Base-by-base conservation (phyloP, 225 moss, liverwort and hornwort genomes). In the Asterella californica region DNA sequence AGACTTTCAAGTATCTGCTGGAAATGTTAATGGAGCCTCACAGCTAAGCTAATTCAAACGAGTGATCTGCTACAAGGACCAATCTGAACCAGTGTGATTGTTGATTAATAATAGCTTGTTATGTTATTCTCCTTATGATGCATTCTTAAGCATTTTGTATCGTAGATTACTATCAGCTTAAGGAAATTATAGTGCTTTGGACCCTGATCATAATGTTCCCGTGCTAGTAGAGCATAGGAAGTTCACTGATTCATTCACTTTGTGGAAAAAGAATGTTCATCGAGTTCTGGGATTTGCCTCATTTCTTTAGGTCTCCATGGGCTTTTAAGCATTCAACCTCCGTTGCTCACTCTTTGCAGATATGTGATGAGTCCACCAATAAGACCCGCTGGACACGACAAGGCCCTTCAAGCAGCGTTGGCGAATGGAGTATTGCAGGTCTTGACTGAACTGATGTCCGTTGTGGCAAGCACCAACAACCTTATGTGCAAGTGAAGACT, bases 281-380 rank as follows among this genome's bases (percentile, higher is more conserved):
- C 9, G 60, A 2, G 22, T 61, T 21, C 10, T 61, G 60, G n/a
- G 60, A 3, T 61, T 61, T 61, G 60, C n/a, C 5, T 19, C 60
- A 21, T 61, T 61, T 61, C 14, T 61, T 3, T 61, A 4, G 2
- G 60, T 19, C 60, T 61, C 22, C 60, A 61, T 21, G 4, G 21
- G 60, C 3, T 61, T 61, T 19, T 61, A 61, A 61, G 60, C n/a
- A n/a, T n/a, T n/a, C 22, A 61, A 61, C n/a, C 60, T 21, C n/a
- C 60, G 10, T 61, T 10, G 60, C 60, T n/a, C 3, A 7, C 24
- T 71, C 76, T 27, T 66, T 55, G 37, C 85, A 99, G 97, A 82
- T 93, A 90, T 76, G 95, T 99, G 52, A 99, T 99, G 99, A 99
- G 99, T 83, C 99, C 99, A 61, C 99, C 99, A 64, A 93, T 99